phyloP scores from a whole-genome alignment of 2,329 filamentous ascomycete species.

The Beauveria caledonica region DNA sequence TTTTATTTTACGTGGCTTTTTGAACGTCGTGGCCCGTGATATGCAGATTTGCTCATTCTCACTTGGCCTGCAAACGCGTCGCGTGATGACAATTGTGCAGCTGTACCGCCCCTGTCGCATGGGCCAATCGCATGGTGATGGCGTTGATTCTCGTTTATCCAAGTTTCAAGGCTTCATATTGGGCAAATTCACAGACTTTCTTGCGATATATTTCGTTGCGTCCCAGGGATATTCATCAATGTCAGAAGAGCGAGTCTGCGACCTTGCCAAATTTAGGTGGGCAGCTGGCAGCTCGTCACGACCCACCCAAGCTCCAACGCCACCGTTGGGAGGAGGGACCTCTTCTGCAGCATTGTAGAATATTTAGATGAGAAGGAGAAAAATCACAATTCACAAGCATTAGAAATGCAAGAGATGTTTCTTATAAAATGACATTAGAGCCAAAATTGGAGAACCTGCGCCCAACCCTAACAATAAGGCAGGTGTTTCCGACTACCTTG shows the following conservation, averaged over 20 bases:
- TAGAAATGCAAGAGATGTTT: too few relatives aligned
- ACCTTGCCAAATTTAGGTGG: neutral
- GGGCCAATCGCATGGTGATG: neutral
- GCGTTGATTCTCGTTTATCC: too few relatives aligned
- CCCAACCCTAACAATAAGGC: too few relatives aligned
- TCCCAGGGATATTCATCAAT: neutral
- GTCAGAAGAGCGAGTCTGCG: neutral
- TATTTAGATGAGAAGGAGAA: too few relatives aligned
- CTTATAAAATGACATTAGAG: too few relatives aligned
- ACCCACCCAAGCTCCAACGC: constrained; percentile 5
- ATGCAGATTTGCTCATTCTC: neutral
- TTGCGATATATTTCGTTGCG: neutral
- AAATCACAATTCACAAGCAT: too few relatives aligned
- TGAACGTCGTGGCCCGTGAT: neutral
- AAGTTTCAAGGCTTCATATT: neutral
- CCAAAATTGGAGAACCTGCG: too few relatives aligned
- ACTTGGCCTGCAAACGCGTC: constrained; percentile 4
- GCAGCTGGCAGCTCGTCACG: constrained; percentile 1
- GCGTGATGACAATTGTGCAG: constrained; percentile 4
- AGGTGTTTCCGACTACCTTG: neutral
- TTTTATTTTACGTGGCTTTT: neutral
- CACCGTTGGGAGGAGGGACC: too few relatives aligned
- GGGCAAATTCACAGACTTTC: neutral
- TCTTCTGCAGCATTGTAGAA: too few relatives aligned
- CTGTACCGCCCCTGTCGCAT: neutral